Base-by-base conservation (phyloP, 768 basidiomycete species). In the Mrakia gelida region DNA sequence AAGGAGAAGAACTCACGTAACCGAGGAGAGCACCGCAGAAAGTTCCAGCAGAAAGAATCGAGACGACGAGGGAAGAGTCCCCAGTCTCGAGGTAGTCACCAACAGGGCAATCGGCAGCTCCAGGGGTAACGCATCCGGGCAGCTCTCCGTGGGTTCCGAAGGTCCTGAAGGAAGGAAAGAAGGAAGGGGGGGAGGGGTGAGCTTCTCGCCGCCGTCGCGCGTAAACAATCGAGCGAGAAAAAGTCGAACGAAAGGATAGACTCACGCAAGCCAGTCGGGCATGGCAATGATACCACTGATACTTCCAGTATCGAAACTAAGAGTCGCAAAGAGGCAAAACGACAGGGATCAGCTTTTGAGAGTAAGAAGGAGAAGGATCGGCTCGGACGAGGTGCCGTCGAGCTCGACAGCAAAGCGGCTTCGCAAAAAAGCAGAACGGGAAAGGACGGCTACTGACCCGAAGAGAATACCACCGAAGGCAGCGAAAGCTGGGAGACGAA, bases 271-370 rank as follows among this genome's bases (percentile, higher is more conserved):
- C 80, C 84, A 84, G 28, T 79, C 79, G 13, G 86, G 81, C 88
- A 92, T 92, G 75, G 87, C 88, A 75, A 88, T 89, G 84, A 93
- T 73, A 84, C 93, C 93, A 78, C 38, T 38, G 88, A 89, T 86
- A 94, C 93, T 81, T 81, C 93, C 93, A 74, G 93, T 92, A 84
- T 94, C 93, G 83, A 92, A 94, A 73, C 90, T n/a, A n/a, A n/a
- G n/a, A n/a, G n/a, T n/a, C n/a, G n/a, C 91, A 71, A 81, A 43
- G 21, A 73, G n/a, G n/a, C n/a, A n/a, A n/a, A n/a, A n/a, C n/a
- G n/a, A n/a, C n/a, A n/a, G n/a, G n/a, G n/a, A n/a, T n/a, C n/a
- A n/a, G n/a, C n/a, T n/a, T n/a, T n/a, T n/a, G n/a, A n/a, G n/a
- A n/a, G n/a, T n/a, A n/a, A n/a, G n/a, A n/a, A n/a, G n/a, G n/a